phyloP scores from a whole-genome alignment of 768 basidiomycete species.

The Chlorophyllum brunneum region DNA sequence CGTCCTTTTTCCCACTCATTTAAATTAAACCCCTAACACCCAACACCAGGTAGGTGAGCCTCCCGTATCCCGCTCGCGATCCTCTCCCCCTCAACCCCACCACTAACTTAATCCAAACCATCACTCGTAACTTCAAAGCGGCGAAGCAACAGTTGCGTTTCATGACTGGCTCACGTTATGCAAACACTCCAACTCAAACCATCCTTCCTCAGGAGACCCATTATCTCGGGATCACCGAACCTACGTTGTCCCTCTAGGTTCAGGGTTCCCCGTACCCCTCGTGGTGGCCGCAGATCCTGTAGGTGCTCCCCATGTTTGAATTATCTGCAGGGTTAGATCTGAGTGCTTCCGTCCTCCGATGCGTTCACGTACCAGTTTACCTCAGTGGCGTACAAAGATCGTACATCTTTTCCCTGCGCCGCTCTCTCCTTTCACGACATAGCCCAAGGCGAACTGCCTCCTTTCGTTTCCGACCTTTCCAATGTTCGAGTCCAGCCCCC shows the following conservation, averaged over 20 bases:
- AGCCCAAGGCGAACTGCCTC: constrained; percentile 51
- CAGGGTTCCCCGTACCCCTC: constrained; percentile 28
- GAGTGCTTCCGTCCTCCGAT: not conserved
- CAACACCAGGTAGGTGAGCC: constrained; percentile 25
- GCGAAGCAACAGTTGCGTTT: constrained; percentile 58
- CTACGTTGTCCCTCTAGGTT: constrained; percentile 29
- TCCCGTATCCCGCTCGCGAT: not conserved
- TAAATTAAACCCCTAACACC: not conserved
- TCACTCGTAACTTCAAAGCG: constrained; percentile 32
- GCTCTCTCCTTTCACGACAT: constrained; percentile 61
- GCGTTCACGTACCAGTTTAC: constrained; percentile 45
- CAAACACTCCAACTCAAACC: constrained; percentile 19
- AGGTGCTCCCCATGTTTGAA: constrained; percentile 17
- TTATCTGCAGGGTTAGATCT: too few species aligned
- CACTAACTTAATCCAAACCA: not conserved
- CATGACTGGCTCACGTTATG: constrained; percentile 57
- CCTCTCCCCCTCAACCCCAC: not conserved
- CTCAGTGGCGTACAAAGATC: constrained; percentile 48
- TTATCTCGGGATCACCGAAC: constrained; percentile 18
- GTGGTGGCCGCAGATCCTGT: constrained; percentile 52
- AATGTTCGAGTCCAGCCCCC: constrained; percentile 7
- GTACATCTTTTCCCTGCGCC: constrained; percentile 52
- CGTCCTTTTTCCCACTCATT: constrained; percentile 25
- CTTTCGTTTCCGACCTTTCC: constrained; percentile 18
- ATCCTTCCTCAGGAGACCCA: constrained; percentile 11